Conservation (phyloP, 2,329 filamentous ascomycete species). For the Aspergillus brasiliensis region DNA sequence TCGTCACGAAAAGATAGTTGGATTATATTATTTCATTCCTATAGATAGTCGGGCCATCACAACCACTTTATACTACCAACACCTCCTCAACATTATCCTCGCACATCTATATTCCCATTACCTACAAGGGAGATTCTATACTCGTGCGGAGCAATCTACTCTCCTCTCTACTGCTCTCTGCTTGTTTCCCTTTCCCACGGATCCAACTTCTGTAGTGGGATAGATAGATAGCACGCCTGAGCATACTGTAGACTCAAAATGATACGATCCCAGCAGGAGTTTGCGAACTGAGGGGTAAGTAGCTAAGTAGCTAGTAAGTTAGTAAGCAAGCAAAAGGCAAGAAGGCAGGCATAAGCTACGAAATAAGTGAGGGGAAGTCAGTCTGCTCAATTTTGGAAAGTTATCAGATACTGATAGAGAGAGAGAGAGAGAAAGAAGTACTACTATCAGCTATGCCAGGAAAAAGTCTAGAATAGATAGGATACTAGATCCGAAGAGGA, state of each 20-base stretch:
- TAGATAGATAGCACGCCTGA: background rate
- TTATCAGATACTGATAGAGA: background rate
- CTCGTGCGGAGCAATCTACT: background rate
- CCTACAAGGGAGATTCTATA: background rate
- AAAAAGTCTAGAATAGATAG: too few species aligned
- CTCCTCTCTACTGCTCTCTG: background rate
- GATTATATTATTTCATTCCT: too few species aligned
- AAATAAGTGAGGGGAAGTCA: background rate
- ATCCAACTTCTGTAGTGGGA: slow-evolving; percentile 22
- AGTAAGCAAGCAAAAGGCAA: background rate
- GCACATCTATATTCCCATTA: background rate
- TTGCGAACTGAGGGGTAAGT: slow-evolving; percentile 15
- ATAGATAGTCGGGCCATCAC: background rate
- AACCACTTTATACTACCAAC: background rate
- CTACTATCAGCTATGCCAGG: too few species aligned
- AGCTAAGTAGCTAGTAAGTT: background rate
- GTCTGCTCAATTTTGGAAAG: background rate
- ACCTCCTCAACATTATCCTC: background rate
- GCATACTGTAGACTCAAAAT: background rate
- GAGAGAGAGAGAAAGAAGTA: too few species aligned
- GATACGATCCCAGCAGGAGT: background rate
- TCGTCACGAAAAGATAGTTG: background rate
- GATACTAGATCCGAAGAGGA: too few species aligned
- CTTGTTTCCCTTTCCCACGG: background rate
- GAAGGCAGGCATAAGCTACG: too few species aligned